These are phyloP conservation scores for Periconia sp. DNA, from an alignment of 2,329 filamentous ascomycete species.

Conservation along the genomic window DNA sequence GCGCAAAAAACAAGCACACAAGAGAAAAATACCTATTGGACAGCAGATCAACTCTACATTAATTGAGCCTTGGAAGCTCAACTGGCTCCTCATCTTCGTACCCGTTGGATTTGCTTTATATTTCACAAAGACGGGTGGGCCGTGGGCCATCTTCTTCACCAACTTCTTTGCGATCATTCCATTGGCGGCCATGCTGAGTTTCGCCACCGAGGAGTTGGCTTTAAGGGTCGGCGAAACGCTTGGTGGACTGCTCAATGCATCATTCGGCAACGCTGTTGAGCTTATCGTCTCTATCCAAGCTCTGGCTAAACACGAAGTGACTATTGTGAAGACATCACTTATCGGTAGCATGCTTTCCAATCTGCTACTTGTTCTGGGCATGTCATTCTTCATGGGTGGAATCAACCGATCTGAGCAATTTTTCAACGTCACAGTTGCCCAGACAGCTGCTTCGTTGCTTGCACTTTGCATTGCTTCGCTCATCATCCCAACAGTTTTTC, in stretches of 20 bases:
- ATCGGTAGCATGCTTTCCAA: slow-evolving; percentile 93
- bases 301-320: slow-evolving; percentile 69
- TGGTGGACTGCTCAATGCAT: slow-evolving; percentile 85
- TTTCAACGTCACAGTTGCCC: slow-evolving; percentile 91
- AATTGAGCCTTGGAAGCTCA: slow-evolving; percentile 78
- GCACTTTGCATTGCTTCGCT: slow-evolving; percentile 77
- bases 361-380: slow-evolving; percentile 82
- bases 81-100: slow-evolving; percentile 75
- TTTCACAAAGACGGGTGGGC: slow-evolving; percentile 54
- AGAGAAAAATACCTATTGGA: slow-evolving; percentile 38
- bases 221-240: slow-evolving; percentile 76
- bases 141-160: slow-evolving; percentile 68
- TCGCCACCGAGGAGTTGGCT: slow-evolving; percentile 88
- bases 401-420: slow-evolving; percentile 77
- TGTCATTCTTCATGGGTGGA: slow-evolving; percentile 89
- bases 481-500: slow-evolving; percentile 87
- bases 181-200: slow-evolving; percentile 81
- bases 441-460: slow-evolving; percentile 81
- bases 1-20: slow-evolving; percentile 31
- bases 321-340: slow-evolving; percentile 89
- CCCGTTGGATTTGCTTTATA: slow-evolving; percentile 76
- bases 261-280: slow-evolving; percentile 89
- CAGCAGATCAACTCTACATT: slow-evolving; percentile 71
- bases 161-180: slow-evolving; percentile 95
- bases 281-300: slow-evolving; percentile 88